Percentiles rank a stretch among this genome's conserved stretches.
phyloP scores from a whole-genome alignment of 768 basidiomycete genomes.

The Rhizopogon vesiculosus region DNA sequence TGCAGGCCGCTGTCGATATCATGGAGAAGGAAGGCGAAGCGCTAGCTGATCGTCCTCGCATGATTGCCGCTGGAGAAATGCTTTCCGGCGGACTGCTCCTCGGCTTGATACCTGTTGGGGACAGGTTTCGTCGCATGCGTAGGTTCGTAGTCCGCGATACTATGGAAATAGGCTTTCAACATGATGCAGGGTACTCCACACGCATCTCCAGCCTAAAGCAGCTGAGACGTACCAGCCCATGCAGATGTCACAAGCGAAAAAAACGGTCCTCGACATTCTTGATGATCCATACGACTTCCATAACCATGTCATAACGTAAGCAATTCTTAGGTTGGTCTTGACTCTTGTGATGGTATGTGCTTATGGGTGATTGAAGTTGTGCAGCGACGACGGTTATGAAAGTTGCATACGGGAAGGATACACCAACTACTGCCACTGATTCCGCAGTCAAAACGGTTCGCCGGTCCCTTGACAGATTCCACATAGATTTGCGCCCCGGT shows the following conservation, averaged over 20 bases:
- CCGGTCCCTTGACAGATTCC: constrained; percentile 15
- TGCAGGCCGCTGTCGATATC: constrained; percentile 45
- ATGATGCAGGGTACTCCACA: constrained; percentile 28
- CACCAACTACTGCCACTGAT: constrained; percentile 2
- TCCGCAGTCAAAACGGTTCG: constrained; percentile 13
- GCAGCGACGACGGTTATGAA: constrained; percentile 5
- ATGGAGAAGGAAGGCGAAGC: constrained; percentile 53
- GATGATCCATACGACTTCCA: constrained; percentile 20
- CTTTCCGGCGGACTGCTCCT: constrained; percentile 50
- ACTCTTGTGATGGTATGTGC: too few species aligned
- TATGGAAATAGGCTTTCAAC: too few species aligned
- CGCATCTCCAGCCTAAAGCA: constrained; percentile 44
- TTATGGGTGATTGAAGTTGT: not conserved
- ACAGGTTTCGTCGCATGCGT: constrained; percentile 49
- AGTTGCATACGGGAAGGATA: constrained; percentile 8
- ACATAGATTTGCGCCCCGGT: constrained; percentile 18
- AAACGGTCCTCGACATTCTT: constrained; percentile 8
- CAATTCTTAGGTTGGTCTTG: constrained; percentile 9
- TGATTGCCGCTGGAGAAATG: constrained; percentile 42
- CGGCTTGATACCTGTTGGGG: constrained; percentile 36
- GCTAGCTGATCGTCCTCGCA: constrained; percentile 41
- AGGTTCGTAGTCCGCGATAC: constrained; percentile 24
- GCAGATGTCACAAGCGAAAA: constrained; percentile 28
- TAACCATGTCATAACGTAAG: constrained; percentile 24
- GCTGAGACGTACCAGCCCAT: constrained; percentile 39